These are phyloP conservation scores for Francoa sonchifolia DNA, from an alignment of 441 rosid species.

Conservation along the genomic window DNA sequence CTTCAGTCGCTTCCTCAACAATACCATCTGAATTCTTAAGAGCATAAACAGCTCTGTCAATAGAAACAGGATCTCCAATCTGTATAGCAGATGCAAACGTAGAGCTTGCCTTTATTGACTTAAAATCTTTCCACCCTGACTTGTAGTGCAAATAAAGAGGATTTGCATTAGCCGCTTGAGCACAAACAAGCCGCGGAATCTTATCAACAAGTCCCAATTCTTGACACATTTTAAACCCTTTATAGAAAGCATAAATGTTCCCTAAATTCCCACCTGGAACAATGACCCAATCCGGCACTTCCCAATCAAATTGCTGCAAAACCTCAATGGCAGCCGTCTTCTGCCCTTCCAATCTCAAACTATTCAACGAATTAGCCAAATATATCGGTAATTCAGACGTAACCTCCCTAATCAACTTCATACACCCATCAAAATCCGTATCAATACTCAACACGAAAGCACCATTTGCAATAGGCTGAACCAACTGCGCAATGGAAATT, in stretches of 20 bases:
- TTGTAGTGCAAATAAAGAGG: constrained; percentile 42
- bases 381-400: constrained; percentile 18
- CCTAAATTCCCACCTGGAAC: constrained; percentile 64
- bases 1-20: constrained; percentile 65
- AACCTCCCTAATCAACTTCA: constrained; percentile 56
- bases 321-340: constrained; percentile 60
- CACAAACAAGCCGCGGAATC: constrained; percentile 35
- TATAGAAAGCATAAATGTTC: constrained; percentile 61
- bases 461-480: constrained; percentile 62
- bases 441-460: constrained; percentile 61
- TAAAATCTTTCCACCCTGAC: constrained; percentile 20
- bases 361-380: constrained; percentile 15
- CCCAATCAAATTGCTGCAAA: constrained; percentile 19
- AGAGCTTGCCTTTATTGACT: constrained; percentile 12
- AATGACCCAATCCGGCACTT: constrained; percentile 52
- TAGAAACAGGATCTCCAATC: constrained; percentile 19
- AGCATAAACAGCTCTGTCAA: constrained; percentile 56
- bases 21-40: constrained; percentile 43
- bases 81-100: constrained; percentile 20
- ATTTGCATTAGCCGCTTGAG: constrained; percentile 27
- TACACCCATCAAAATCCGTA: constrained; percentile 61
- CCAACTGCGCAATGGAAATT: constrained; percentile 66
- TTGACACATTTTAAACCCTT: constrained; percentile 62
- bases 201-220: constrained; percentile 50
- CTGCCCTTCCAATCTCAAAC: constrained; percentile 33